Evolutionary conservation across 306 rosid genomes (phyloP).

Genomic region (Malus domestica): ASM211411v1 NC_041797.1:19888001-19888500

Average conservation of each 20-base stretch:
- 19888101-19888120: too few relatives aligned
- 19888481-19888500: slow-evolving; percentile 67
- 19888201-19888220: too few relatives aligned
- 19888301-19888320: background rate
- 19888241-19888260: background rate
- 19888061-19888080: too few relatives aligned
- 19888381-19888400: slow-evolving; percentile 83
- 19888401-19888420: slow-evolving; percentile 90
- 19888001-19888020: background rate
- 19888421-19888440: slow-evolving; percentile 89
- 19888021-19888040: background rate
- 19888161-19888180: background rate
- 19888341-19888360: background rate
- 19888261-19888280: background rate
- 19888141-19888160: too few relatives aligned
- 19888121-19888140: too few relatives aligned
- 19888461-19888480: slow-evolving; percentile 65
- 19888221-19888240: background rate
- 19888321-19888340: background rate
- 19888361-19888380: background rate
- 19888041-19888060: background rate
- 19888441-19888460: slow-evolving; percentile 71
- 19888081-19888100: too few relatives aligned
- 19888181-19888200: background rate
- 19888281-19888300: background rate